A percentile compares a stretch with the other conserved stretches of the same genome.
phyloP scores from a whole-genome alignment of 768 basidiomycete species.

The Boletus rufocinnamomeus region DNA sequence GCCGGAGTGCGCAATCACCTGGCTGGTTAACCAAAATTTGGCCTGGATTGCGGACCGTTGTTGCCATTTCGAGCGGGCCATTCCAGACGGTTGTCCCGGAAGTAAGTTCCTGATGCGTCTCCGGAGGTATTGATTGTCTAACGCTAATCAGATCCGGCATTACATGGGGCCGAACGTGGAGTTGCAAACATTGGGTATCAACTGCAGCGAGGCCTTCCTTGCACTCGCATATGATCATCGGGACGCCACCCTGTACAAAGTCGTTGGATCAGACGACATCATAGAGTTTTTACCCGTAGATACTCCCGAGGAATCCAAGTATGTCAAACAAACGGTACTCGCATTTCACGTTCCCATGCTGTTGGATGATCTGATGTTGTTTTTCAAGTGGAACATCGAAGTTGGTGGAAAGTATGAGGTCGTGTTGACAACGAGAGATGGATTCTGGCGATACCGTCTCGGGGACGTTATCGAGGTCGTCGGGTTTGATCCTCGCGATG shows the following conservation, averaged over 20 bases:
- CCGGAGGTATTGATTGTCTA: background rate
- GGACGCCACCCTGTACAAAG: slow-evolving; percentile 26
- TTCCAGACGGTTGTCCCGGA: slow-evolving; percentile 28
- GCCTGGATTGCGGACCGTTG: slow-evolving; percentile 15
- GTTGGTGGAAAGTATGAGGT: slow-evolving; percentile 22
- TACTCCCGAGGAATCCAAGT: slow-evolving; percentile 24
- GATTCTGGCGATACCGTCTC: slow-evolving; percentile 27
- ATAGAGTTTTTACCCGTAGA: slow-evolving; percentile 24
- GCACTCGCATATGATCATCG: slow-evolving; percentile 25
- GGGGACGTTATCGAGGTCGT: slow-evolving; percentile 24
- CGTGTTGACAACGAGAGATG: slow-evolving; percentile 28
- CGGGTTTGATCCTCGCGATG: slow-evolving; percentile 27
- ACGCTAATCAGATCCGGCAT: slow-evolving; percentile 13
- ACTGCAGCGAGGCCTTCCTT: slow-evolving; percentile 27
- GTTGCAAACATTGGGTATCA: slow-evolving; percentile 23
- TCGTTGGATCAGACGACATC: slow-evolving; percentile 28
- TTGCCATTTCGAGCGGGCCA: slow-evolving; percentile 26
- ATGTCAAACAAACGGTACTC: slow-evolving; percentile 21
- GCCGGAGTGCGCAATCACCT: background rate
- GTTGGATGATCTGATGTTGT: background rate
- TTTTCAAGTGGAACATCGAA: slow-evolving; percentile 24
- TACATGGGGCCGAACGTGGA: slow-evolving; percentile 25
- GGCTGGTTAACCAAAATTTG: slow-evolving; percentile 28
- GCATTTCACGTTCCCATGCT: background rate
- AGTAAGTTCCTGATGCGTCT: slow-evolving; percentile 1